Base-by-base conservation (phyloP, 2,329 filamentous ascomycete species). In the Colletotrichum sp. region DNA sequence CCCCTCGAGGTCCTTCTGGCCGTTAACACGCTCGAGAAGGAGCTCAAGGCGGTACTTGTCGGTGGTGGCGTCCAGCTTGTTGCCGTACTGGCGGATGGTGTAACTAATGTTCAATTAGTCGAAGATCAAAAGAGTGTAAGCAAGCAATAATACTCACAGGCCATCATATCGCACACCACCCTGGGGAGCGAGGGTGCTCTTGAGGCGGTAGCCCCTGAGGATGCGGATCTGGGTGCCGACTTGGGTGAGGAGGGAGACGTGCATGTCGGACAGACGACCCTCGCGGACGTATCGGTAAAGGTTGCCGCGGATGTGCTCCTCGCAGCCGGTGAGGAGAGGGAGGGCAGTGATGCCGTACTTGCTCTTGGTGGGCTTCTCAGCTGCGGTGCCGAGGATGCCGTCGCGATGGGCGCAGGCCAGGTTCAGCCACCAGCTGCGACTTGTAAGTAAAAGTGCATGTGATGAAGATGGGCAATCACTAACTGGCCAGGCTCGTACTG, bases 141-240 rank as follows among this genome's bases (percentile, higher is more conserved):
- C n/a, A 38, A 16, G 18, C 1, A 33, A 33, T n/a, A 3, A 4
- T n/a, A 27, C 88, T 80, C 81, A 91, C 88, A 90, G 76, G 65
- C 90, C 90, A 77, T 92, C 90, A 74, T 91, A 91, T 73, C 90
- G 83, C 33, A 91, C 78, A 3, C 90, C 90, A 3, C 83, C 87
- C 43, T 79, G 78, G 1, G 90, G 90, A 6, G 90, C 88, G 70
- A 87, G 83, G 2, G 84, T 82, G 69, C 89, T 91, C 75, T 84
- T 84, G 24, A 91, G 82, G 36, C 80, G 81, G 73, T 87, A 82
- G 4, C 89, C 89, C 61, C 90, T 82, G 29, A 92, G 79, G n/a
- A 92, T 82, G 21, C 88, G 86, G 58, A 90, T 85, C 13, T 84
- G 82, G 7, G 83, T 82, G 18, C 89, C 89, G 29, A 89, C 86